Base-by-base conservation (phyloP, 108 stramenopile genomes). In the Chaetoceros tenuissimus region DNA sequence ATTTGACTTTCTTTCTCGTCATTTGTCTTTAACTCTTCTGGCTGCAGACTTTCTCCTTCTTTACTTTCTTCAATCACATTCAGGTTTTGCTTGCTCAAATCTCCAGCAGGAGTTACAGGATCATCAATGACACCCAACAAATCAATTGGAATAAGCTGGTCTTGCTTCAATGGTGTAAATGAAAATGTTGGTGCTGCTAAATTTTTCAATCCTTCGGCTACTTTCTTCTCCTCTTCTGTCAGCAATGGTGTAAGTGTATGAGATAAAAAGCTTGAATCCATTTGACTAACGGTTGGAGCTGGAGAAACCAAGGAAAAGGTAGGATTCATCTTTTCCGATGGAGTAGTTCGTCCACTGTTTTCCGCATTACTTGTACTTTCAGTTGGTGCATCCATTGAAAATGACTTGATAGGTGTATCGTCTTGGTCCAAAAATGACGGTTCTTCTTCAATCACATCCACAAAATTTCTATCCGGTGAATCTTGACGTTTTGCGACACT, bases 121-220 rank as follows among this genome's bases (percentile, higher is more conserved):
- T 74, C 69, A 48, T 81, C 75, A 5, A 77, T 47, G 19, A 50
- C 68, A 20, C 80, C 80, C 54, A 81, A 45, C 19, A 81, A 55
- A 62, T 81, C 80, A 1, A 71, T 25, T 24, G 80, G 80, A 65
- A 81, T 73, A 18, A 81, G 53, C 31, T 63, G 59, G 48, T 81
- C 75, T 19, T 61, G 63, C 59, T 77, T 69, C 51, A 74, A 17
- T 2, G 48, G 50, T 2, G 60, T 51, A 26, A 47, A 55, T 31
- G 19, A 24, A 16, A 20, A 20, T 2, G 31, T 29, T 1, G 54
- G 2, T 31, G 20, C 28, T 19, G 28, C 20, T 19, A 55, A 1
- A 29, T 19, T 34, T 17, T 55, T 40, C 13, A 40, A 13, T 10
- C 34, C 34, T 13, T 40, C 34, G 5, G 34, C 34, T 10, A 40